Evolutionary conservation across 768 basidiomycete genomes (phyloP).

Genomic region (Mycena kentingensis): DNA sequence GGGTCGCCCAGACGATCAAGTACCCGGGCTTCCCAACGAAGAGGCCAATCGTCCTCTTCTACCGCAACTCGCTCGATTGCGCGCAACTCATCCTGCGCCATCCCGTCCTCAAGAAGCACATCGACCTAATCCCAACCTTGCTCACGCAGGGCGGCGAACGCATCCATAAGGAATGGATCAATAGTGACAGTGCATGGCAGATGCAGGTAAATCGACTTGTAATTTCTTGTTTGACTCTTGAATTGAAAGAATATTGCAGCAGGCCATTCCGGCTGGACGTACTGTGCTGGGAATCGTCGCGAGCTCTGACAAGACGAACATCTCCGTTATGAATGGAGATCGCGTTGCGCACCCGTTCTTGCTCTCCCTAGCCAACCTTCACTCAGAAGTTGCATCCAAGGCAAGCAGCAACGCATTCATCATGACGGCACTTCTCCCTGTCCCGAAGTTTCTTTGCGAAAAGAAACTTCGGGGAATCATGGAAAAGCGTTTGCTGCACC

Average conservation of each 20-base stretch:
- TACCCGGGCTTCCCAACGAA: conserved; percentile 27
- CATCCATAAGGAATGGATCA: not conserved
- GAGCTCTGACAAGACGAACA: conserved; percentile 36
- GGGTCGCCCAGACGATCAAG: conserved; percentile 21
- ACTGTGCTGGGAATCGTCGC: conserved; percentile 34
- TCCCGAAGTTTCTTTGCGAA: conserved; percentile 31
- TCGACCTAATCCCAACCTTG: conserved; percentile 17
- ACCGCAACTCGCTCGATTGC: conserved; percentile 31
- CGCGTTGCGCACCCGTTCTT: conserved; percentile 34
- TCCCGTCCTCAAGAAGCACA: conserved; percentile 28
- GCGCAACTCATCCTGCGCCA: conserved; percentile 28
- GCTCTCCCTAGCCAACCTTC: conserved; percentile 35
- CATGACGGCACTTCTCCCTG: conserved; percentile 32
- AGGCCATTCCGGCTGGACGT: conserved; percentile 23
- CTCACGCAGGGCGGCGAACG: not conserved
- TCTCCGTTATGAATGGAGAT: conserved; percentile 33
- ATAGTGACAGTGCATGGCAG: conserved; percentile 1
- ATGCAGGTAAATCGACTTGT: conserved; percentile 22
- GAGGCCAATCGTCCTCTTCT: conserved; percentile 28
- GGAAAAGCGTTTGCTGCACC: conserved; percentile 31
- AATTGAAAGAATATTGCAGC: conserved; percentile 14
- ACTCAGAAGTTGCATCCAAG: conserved; percentile 31
- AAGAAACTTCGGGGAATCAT: conserved; percentile 29
- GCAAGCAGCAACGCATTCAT: conserved; percentile 33
- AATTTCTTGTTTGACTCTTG: not conserved